phyloP scores from a whole-genome alignment of 2,329 filamentous ascomycete genomes.

The Xylaria digitata region DNA sequence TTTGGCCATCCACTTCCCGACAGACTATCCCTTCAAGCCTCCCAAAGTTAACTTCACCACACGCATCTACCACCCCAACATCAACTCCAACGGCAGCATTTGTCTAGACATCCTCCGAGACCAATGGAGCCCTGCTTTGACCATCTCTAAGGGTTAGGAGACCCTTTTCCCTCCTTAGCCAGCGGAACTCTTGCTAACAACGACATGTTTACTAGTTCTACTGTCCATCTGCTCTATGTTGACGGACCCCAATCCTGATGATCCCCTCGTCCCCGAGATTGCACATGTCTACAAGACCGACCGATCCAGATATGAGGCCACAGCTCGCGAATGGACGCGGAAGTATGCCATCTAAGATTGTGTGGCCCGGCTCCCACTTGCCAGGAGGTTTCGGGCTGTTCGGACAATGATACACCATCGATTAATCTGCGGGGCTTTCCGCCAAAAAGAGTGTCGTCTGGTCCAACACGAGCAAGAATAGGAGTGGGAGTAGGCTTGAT shows the following conservation, averaged over 20 bases:
- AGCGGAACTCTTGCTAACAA: neutral
- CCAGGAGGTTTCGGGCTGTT: neutral
- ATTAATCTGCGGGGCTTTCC: neutral
- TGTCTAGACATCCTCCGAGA: conserved; percentile 98
- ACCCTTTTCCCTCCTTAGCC: neutral
- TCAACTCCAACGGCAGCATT: conserved; percentile 99
- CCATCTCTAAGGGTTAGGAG: conserved; percentile 94
- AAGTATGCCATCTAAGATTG: conserved; percentile 89
- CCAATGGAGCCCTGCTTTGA: conserved; percentile 98
- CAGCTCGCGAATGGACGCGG: conserved; percentile 96
- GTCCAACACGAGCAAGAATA: neutral
- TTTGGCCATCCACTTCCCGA: conserved; percentile 98
- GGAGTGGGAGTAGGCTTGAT: conserved; percentile 3
- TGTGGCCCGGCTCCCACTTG: conserved; percentile 1
- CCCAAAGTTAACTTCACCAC: conserved; percentile 99
- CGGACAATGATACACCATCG: neutral
- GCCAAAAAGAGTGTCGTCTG: neutral
- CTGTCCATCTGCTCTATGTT: conserved; percentile 99
- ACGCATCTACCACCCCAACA: conserved; percentile 99
- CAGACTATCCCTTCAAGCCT: conserved; percentile 99
- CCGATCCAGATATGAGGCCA: conserved; percentile 93
- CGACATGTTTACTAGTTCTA: conserved; percentile 70
- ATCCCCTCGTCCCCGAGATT: conserved; percentile 98
- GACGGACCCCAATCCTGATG: conserved; percentile 98
- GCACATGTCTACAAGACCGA: conserved; percentile 99